Percentiles rank a stretch among this genome's conserved stretches.
Conservation (phyloP, 257 asterid genomes). For the Fraxinus quadrangulata region DNA sequence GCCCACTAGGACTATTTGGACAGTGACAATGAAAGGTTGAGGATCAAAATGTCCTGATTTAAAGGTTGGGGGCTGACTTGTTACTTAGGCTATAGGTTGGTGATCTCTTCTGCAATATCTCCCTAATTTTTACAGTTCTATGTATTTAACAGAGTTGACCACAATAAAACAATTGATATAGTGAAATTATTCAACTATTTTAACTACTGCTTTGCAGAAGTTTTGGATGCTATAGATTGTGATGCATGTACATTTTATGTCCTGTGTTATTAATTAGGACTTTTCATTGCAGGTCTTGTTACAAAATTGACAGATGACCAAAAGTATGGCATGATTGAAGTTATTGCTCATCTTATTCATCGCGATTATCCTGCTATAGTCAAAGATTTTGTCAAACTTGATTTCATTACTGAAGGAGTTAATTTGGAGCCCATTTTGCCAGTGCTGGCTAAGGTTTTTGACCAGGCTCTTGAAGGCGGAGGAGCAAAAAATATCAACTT, state of each 20-base stretch:
- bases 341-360: slow-evolving; percentile 97
- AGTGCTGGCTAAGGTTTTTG: slow-evolving; percentile 96
- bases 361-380: slow-evolving; percentile 95
- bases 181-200: not conserved
- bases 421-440: slow-evolving; percentile 94
- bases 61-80: too few species aligned
- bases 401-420: slow-evolving; percentile 89
- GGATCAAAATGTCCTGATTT: too few species aligned
- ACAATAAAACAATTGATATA: not conserved
- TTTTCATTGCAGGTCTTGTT: slow-evolving; percentile 72
- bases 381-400: slow-evolving; percentile 92
- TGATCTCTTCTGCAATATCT: not conserved
- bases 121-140: not conserved
- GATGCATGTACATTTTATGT: not conserved
- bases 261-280: slow-evolving; percentile 23
- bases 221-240: not conserved
- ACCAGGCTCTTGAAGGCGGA: slow-evolving; percentile 99
- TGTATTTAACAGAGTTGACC: not conserved
- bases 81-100: not conserved
- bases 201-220: not conserved
- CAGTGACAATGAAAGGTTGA: not conserved
- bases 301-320: slow-evolving; percentile 96
- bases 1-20: not conserved
- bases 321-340: slow-evolving; percentile 98
- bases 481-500: slow-evolving; percentile 95